Evolutionary conservation across 306 rosid species (phyloP), one percentile per base, ranked within the genome.

Genomic region (Corylus avellana): DNA sequence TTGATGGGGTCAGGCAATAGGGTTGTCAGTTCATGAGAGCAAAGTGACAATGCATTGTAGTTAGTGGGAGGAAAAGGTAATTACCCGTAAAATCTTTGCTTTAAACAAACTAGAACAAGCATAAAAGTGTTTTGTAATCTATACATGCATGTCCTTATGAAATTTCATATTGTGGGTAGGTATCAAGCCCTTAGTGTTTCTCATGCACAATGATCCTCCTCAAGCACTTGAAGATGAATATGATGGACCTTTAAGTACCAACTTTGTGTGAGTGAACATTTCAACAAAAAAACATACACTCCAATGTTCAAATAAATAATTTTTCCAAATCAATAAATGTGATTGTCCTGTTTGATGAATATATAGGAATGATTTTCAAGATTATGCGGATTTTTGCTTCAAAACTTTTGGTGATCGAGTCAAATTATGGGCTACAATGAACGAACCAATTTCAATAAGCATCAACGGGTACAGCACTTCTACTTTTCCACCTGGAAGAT

Each of bases 171-270:
- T 25, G 16, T n/a, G 8, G 10, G 27, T 42, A 87, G 88, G 86
- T 17, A 73, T 87, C 11, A 11, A 53, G 25, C 90, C 90, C 0
- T 79, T 73, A 14, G 90, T 81, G 8, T 81, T 88, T 1, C 25
- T 87, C 4, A 53, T 78, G 42, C 90, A 87, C 12, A 81, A 18
- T 51, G 90, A 87, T 71, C 11, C 72, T n/a, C 90, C 90, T 37
- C 86, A 81, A 55, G 80, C 90, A 1, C 90, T 87, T 5, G 86
- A 81, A 37, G 88, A 84, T 3, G 75, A 84, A 51, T 87, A 87
- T 5, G 71, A 71, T 25, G 85, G 88, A 75, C 75, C 78, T 70
- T 61, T 78, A 46, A 81, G 77, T 70, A 37, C 46, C 6, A 58
- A 81, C 4, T 73, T 87, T 4, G 82, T 79, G 90, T 84, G 78